Conservation (phyloP, 2,329 filamentous ascomycete species). For the Volutella citrinella region DNA sequence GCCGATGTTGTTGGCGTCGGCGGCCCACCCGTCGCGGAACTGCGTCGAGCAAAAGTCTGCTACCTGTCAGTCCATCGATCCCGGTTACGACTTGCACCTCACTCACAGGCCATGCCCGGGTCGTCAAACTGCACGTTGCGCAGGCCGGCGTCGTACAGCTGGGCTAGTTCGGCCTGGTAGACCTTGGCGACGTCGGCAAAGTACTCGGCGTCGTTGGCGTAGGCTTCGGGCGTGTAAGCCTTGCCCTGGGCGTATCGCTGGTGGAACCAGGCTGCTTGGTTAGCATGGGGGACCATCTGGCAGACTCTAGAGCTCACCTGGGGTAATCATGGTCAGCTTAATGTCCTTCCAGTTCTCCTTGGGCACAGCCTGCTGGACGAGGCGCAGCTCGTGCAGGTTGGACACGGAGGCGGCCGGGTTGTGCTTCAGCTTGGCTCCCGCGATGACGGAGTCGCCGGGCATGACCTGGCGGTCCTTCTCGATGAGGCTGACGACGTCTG, state of each 20-base stretch:
- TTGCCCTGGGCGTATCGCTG: constrained; percentile 28
- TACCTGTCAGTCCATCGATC: constrained; percentile 6
- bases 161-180: constrained; percentile 60
- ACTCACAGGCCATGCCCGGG: constrained; percentile 64
- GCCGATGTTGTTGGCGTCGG: constrained; percentile 64
- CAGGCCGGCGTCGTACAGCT: constrained; percentile 60
- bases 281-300: too few relatives aligned
- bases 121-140: constrained; percentile 68
- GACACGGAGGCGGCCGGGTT: constrained; percentile 38
- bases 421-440: constrained; percentile 45
- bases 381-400: constrained; percentile 48
- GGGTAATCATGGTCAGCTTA: constrained; percentile 54
- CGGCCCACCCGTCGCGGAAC: constrained; percentile 68
- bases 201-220: constrained; percentile 45
- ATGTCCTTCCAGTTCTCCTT: constrained; percentile 48
- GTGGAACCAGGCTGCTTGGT: constrained; percentile 38
- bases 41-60: constrained; percentile 72
- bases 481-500: constrained; percentile 52
- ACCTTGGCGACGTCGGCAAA: constrained; percentile 64
- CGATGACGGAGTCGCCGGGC: constrained; percentile 55
- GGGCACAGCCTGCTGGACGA: constrained; percentile 45
- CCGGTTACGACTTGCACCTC: neutral
- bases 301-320: too few relatives aligned
- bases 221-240: constrained; percentile 23
- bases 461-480: constrained; percentile 52